Conservation (phyloP, 345 rosid species). For the Hibiscus syriacus region DNA sequence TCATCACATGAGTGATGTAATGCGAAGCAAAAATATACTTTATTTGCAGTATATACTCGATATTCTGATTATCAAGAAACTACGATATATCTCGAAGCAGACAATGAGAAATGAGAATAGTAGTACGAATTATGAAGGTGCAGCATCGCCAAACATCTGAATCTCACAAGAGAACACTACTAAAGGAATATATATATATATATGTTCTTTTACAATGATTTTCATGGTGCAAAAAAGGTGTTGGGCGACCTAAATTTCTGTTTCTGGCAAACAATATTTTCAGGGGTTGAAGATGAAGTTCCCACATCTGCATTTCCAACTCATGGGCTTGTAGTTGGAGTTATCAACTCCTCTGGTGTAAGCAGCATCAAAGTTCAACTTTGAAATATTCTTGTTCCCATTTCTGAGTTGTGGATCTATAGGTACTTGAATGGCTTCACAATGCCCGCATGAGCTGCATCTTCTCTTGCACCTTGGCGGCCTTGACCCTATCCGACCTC, state of each 20-base stretch:
- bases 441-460: constrained; percentile 69
- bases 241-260: too few relatives aligned
- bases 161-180: background rate
- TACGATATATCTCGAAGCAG: too few relatives aligned
- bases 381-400: constrained; percentile 21
- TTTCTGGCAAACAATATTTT: background rate
- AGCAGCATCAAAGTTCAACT: constrained; percentile 12
- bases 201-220: background rate
- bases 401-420: constrained; percentile 47
- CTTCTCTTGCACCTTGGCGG: constrained; percentile 86
- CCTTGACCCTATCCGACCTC: constrained; percentile 70
- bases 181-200: background rate
- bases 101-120: background rate
- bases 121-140: background rate
- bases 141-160: background rate
- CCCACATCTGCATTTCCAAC: constrained; percentile 97
- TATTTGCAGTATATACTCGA: too few relatives aligned
- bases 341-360: constrained; percentile 51
- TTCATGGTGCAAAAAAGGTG: background rate
- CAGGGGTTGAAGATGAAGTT: constrained; percentile 77
- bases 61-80: too few relatives aligned
- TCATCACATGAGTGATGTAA: too few relatives aligned
- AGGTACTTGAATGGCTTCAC: constrained; percentile 95
- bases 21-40: too few relatives aligned
- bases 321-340: constrained; percentile 80